These are phyloP conservation scores for Corymbia maculata DNA, from an alignment of 345 rosid genomes.

Conservation along the genomic window DNA sequence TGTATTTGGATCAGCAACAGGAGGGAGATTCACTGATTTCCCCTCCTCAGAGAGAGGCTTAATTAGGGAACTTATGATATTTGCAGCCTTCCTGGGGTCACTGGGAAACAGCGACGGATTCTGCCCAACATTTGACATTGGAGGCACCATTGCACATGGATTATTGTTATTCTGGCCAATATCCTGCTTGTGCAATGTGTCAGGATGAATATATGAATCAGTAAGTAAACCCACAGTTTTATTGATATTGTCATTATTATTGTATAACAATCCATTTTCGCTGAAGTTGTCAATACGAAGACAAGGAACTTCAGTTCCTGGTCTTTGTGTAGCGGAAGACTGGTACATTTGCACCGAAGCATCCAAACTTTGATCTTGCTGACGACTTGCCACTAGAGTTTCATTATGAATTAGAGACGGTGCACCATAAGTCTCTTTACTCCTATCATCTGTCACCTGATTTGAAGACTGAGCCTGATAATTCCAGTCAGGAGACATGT, in stretches of 20 bases:
- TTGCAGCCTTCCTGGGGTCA: slow-evolving; percentile 22
- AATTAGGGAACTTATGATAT: slow-evolving; percentile 13
- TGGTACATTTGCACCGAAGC: neutral
- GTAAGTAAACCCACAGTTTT: neutral
- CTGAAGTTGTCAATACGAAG: neutral
- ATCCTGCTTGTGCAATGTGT: slow-evolving; percentile 2
- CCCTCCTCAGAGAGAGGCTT: slow-evolving; percentile 12
- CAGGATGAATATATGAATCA: slow-evolving; percentile 15
- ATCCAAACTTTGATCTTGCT: neutral
- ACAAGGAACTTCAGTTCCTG: neutral
- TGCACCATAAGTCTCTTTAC: neutral
- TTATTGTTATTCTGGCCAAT: slow-evolving; percentile 11
- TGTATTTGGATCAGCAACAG: slow-evolving; percentile 14
- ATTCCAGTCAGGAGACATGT: slow-evolving; percentile 91
- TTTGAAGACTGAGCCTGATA: slow-evolving; percentile 28
- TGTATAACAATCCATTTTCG: neutral
- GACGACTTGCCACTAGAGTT: neutral
- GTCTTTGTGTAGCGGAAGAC: neutral
- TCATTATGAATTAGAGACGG: neutral
- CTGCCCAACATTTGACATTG: slow-evolving; percentile 27
- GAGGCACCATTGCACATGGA: slow-evolving; percentile 3
- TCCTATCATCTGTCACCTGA: slow-evolving; percentile 19
- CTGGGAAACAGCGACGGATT: slow-evolving; percentile 21
- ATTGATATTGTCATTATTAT: neutral
- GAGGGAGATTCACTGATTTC: slow-evolving; percentile 6